Conservation (phyloP, 148 eudicot genomes). For the Rhododendron molle region DNA sequence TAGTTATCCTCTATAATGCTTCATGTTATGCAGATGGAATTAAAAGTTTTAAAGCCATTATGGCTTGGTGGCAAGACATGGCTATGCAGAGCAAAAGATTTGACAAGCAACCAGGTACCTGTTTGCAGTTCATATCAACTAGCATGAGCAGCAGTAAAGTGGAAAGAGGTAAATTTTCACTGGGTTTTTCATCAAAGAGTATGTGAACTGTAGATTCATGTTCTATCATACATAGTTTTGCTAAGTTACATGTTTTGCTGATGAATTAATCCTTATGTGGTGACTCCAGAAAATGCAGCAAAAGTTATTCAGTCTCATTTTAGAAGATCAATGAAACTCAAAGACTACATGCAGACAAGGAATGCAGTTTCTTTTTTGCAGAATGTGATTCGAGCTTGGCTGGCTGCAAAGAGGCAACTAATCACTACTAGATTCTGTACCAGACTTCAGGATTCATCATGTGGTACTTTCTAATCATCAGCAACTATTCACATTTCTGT, state of each 20-base stretch:
- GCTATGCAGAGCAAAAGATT: conserved; percentile 45
- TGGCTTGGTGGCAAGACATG: conserved; percentile 96
- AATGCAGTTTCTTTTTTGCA: conserved; percentile 46
- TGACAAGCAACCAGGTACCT: conserved; percentile 23
- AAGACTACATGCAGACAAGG: conserved; percentile 35
- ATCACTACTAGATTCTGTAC: conserved; percentile 15
- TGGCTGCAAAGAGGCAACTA: conserved; percentile 30
- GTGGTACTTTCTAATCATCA: conserved; percentile 12
- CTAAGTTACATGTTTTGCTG: not conserved
- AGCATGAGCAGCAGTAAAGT: conserved; percentile 27
- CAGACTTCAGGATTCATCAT: conserved; percentile 23
- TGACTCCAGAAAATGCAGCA: conserved; percentile 60
- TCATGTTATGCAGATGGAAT: conserved; percentile 37
- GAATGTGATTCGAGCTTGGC: conserved; percentile 49
- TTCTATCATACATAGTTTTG: not conserved
- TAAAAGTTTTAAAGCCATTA: conserved; percentile 63
- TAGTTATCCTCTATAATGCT: not conserved
- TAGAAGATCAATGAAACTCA: conserved; percentile 36
- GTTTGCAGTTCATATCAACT: conserved; percentile 23
- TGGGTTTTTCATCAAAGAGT: not conserved
- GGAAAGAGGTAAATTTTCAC: conserved; percentile 34
- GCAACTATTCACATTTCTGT: not conserved
- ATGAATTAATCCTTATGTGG: conserved; percentile 7
- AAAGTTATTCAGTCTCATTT: conserved; percentile 55
- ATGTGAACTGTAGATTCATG: not conserved